These are phyloP conservation scores for Candida pseudoviswanathii DNA, from an alignment of 1,139 yeast species.

Conservation along the genomic window DNA sequence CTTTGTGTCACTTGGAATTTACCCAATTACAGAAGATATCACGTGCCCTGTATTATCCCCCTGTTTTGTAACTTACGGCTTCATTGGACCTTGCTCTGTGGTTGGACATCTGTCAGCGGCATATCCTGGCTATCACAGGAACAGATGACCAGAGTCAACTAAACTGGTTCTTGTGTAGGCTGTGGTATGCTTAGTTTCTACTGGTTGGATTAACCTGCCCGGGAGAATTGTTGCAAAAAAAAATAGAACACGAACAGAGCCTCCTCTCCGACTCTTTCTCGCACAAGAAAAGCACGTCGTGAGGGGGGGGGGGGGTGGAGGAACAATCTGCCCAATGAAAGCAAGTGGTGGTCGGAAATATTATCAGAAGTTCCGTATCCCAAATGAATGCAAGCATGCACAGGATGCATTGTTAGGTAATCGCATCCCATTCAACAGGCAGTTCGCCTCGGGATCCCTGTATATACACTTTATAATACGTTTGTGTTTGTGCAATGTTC, in stretches of 20 bases:
- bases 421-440: not conserved
- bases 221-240: not conserved
- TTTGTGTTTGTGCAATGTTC: not conserved
- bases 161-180: too few species aligned
- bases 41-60: not conserved
- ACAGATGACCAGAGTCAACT: too few species aligned
- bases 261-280: not conserved
- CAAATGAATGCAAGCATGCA: not conserved
- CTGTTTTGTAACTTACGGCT: not conserved
- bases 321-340: too few species aligned
- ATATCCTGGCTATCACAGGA: too few species aligned
- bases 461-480: not conserved
- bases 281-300: not conserved
- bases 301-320: too few species aligned
- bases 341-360: not conserved
- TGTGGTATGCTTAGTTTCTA: too few species aligned
- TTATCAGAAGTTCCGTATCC: not conserved
- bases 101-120: too few species aligned
- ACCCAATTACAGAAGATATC: not conserved
- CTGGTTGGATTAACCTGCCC: too few species aligned
- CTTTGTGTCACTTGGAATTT: not conserved
- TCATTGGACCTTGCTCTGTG: too few species aligned
- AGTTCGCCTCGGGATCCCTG: not conserved
- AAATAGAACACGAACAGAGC: not conserved
- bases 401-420: not conserved